Percentiles rank a stretch among this genome's conserved stretches.
phyloP scores from a whole-genome alignment of 352 stramenopile species.

The Globisporangium emineosum region DNA sequence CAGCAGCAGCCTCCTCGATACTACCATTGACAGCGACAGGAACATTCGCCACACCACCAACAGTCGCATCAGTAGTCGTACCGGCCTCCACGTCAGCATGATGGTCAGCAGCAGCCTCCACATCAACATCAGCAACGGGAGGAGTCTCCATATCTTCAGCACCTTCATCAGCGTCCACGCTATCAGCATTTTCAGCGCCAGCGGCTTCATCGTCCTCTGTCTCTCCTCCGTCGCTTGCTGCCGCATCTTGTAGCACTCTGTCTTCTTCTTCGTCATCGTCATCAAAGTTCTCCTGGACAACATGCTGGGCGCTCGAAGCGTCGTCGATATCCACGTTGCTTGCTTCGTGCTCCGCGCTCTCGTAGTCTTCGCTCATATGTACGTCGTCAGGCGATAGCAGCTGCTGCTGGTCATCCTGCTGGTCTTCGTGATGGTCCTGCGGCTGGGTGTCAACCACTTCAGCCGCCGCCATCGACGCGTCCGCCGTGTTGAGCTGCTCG shows the following conservation, averaged over 20 bases:
- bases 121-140: neutral
- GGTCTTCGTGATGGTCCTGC: neutral
- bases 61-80: neutral
- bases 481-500: slow-evolving; percentile 6
- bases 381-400: neutral
- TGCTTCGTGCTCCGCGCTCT: neutral
- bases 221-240: neutral
- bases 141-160: neutral
- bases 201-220: neutral
- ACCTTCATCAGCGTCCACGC: neutral
- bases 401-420: neutral
- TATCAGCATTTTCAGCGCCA: neutral
- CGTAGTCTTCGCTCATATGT: neutral
- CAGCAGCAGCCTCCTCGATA: neutral
- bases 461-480: neutral
- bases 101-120: neutral
- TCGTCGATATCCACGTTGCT: slow-evolving; percentile 1
- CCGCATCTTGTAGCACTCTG: neutral
- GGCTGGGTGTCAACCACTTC: neutral
- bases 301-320: neutral
- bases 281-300: slow-evolving; percentile 3
- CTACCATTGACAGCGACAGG: neutral
- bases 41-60: neutral
- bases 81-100: neutral
- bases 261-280: neutral